phyloP scores from a whole-genome alignment of 176 grass and related monocot species.

The Rhipidocladum racemiflorum region DNA sequence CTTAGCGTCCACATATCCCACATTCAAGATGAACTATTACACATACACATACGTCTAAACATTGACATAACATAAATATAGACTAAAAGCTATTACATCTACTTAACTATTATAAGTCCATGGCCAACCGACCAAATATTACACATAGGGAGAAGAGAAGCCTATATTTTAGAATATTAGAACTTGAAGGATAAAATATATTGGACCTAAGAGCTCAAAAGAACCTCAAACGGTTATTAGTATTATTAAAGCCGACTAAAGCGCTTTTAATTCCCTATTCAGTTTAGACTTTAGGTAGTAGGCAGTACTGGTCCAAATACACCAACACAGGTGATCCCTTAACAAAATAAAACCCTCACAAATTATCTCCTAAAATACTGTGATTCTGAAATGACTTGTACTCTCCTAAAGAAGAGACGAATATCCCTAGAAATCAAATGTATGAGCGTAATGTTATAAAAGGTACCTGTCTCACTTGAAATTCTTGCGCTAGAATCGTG shows the following conservation, averaged over 20 bases:
- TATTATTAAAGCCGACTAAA: not conserved
- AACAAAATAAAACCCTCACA: not conserved
- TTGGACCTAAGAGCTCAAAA: not conserved
- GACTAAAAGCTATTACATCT: no score
- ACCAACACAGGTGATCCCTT: not conserved
- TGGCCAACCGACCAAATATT: no score
- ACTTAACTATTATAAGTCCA: no score
- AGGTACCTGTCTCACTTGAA: not conserved
- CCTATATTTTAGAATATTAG: not conserved
- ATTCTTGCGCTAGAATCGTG: not conserved
- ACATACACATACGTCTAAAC: no score
- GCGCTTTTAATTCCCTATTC: not conserved
- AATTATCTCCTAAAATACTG: not conserved
- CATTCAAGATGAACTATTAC: no score
- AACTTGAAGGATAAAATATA: not conserved
- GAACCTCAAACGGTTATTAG: no score
- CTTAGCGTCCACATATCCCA: no score
- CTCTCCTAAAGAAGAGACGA: not conserved
- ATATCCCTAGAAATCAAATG: not conserved
- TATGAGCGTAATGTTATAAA: not conserved
- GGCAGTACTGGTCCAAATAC: not conserved
- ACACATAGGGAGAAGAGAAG: no score
- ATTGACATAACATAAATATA: no score
- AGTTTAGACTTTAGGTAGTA: not conserved
- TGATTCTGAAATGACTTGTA: not conserved